Evolutionary conservation across 2,329 filamentous ascomycete species (phyloP).

Genomic region (Aspergillus versicolor): DNA sequence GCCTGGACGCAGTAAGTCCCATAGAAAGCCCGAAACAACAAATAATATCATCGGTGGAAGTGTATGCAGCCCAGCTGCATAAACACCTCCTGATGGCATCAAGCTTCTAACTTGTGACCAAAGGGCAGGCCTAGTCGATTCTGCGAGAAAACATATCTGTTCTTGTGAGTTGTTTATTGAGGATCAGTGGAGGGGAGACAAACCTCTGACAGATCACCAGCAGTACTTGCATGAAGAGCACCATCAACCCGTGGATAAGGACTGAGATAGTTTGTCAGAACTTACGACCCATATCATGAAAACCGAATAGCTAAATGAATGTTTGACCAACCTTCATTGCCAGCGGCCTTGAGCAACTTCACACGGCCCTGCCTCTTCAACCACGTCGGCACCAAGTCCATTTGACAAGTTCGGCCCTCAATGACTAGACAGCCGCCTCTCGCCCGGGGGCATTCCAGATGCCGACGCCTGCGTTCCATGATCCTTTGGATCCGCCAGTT

Average conservation of each 20-base stretch:
- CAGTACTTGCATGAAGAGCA: slow-evolving; percentile 16
- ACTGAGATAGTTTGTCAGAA: not conserved
- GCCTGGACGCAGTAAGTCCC: not conserved
- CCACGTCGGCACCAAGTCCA: slow-evolving; percentile 31
- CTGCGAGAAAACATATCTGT: not conserved
- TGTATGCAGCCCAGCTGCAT: not conserved
- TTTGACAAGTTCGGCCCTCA: slow-evolving; percentile 33
- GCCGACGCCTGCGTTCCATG: slow-evolving; percentile 42
- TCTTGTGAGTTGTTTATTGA: not conserved
- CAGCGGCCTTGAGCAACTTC: slow-evolving; percentile 16
- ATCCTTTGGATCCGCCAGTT: slow-evolving; percentile 39
- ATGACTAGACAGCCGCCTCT: slow-evolving; percentile 40
- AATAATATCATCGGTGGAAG: not conserved
- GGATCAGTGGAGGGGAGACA: not conserved
- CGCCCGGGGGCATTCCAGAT: slow-evolving; percentile 37
- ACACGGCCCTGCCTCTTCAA: slow-evolving; percentile 22
- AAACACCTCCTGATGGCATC: not conserved
- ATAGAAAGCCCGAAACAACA: not conserved
- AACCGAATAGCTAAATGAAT: not conserved
- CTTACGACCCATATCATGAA: too few species aligned
- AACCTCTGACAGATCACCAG: slow-evolving; percentile 15
- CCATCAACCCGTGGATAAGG: slow-evolving; percentile 17
- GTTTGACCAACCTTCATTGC: slow-evolving; percentile 31
- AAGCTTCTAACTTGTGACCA: not conserved
- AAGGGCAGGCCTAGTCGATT: not conserved